phyloP scores from a whole-genome alignment of 495 filamentous ascomycete genomes.

The Penicillium coffeae region DNA sequence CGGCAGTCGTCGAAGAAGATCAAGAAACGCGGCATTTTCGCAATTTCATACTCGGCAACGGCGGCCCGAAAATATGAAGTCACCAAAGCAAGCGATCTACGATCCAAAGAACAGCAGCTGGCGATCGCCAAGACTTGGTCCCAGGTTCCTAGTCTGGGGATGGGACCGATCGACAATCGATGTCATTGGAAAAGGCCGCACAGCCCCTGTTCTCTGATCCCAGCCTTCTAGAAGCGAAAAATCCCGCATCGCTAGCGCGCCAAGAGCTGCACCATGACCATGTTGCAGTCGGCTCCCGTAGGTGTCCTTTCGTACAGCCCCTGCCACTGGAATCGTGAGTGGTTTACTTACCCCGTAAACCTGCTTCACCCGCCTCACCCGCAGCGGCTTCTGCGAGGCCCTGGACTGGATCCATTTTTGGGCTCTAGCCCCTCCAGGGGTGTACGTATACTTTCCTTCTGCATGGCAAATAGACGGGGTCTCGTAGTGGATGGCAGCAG shows the following conservation, averaged over 20 bases:
- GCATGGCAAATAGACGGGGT: too few relatives aligned
- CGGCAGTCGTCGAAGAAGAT: not conserved
- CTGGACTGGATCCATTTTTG: too few relatives aligned
- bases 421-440: too few relatives aligned
- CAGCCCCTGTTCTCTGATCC: constrained; percentile 19
- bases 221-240: constrained; percentile 16
- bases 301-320: constrained; percentile 4
- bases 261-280: not conserved
- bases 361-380: not conserved
- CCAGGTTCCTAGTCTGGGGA: constrained; percentile 7
- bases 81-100: not conserved
- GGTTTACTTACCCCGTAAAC: not conserved
- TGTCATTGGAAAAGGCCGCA: constrained; percentile 9
- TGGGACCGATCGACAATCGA: constrained; percentile 7
- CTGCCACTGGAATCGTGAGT: not conserved
- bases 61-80: not conserved
- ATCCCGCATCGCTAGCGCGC: constrained; percentile 18
- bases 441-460: too few relatives aligned
- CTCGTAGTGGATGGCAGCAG: too few relatives aligned
- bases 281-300: constrained; percentile 2
- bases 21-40: not conserved
- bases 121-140: not conserved
- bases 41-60: not conserved
- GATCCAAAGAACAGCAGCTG: not conserved
- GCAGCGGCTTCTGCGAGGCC: too few relatives aligned